Evolutionary conservation across 371 early-diverging fungal species (phyloP), one percentile per base, ranked within the genome.

Genomic region (Massospora cicadina): DNA sequence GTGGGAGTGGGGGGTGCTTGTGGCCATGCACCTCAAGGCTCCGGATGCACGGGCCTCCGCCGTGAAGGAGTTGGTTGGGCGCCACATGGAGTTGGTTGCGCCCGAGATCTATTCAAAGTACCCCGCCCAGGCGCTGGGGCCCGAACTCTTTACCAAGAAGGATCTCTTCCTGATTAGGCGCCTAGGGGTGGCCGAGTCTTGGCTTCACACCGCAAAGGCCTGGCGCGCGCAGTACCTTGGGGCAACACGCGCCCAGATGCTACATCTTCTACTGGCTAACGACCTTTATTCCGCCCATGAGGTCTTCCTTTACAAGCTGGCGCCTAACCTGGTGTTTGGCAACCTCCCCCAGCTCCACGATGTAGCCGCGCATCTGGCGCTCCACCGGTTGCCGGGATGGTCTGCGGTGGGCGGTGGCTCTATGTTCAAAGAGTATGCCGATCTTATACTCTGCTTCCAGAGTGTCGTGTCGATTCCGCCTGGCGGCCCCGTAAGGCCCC

Each of bases 1-100:
- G 53, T 88, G 87, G 86, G 72, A 83, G 28, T 86, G 85, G 86
- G 80, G 85, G 1, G 69, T 80, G 59, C 87, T 77, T 71, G 67
- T 74, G 26, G 69, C 72, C 2, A 54, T 71, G 26, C 69, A 73
- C 54, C 25, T 74, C 59, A 67, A 70, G 23, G 33, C 62, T 1
- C 61, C 70, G 0, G 28, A 32, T 12, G 23, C 63, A 0, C 59
- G 69, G 23, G 68, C 66, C 43, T 25, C 33, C 2, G 65, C 53
- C 0, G 31, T 68, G 13, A 67, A 66, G 17, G 64, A 66, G 23
- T 24, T 68, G 1, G 55, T 71, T 23, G 71, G 66, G 25, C 67
- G 69, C 24, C 53, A 66, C 56, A 67, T 69, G 2, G 61, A 64
- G 7, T 21, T 57, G 3, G 57, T 57, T 26, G 57, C 23, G 12